phyloP scores from a whole-genome alignment of 768 basidiomycete genomes.

The Stropharia rugosoannulata region DNA sequence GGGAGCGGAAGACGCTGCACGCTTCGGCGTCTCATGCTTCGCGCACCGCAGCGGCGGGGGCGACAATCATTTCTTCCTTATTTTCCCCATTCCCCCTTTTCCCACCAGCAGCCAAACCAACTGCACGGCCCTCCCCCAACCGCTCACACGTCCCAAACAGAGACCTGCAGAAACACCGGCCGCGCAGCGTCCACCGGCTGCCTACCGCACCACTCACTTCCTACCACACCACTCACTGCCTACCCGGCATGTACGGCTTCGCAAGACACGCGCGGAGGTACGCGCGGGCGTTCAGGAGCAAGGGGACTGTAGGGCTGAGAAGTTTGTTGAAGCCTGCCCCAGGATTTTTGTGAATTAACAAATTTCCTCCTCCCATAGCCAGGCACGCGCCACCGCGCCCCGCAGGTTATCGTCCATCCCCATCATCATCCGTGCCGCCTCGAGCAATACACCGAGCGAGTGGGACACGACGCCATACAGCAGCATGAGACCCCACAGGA shows the following conservation, averaged over 20 bases:
- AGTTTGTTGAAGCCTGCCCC: not conserved
- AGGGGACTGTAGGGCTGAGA: not conserved
- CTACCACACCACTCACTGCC: too few species aligned
- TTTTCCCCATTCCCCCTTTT: too few species aligned
- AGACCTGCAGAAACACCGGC: constrained; percentile 52
- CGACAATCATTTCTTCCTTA: too few species aligned
- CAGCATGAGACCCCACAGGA: constrained; percentile 62
- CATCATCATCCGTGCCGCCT: constrained; percentile 55
- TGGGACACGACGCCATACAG: constrained; percentile 62
- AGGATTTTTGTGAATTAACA: not conserved
- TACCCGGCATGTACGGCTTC: constrained; percentile 22
- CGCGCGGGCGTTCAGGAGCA: constrained; percentile 21
- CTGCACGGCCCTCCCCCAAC: not conserved
- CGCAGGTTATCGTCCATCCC: constrained; percentile 50
- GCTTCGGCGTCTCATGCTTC: too few species aligned
- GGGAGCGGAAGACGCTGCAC: too few species aligned
- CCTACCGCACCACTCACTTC: constrained; percentile 37
- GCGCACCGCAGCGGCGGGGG: too few species aligned
- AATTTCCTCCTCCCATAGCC: constrained; percentile 5
- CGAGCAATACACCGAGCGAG: constrained; percentile 61
- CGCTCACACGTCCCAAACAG: constrained; percentile 49
- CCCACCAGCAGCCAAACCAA: too few species aligned
- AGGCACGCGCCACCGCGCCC: constrained; percentile 48
- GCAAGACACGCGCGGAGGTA: constrained; percentile 26
- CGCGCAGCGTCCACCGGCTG: constrained; percentile 48